phyloP scores from a whole-genome alignment of 2,329 filamentous ascomycete species.

The Thelonectria olida region DNA sequence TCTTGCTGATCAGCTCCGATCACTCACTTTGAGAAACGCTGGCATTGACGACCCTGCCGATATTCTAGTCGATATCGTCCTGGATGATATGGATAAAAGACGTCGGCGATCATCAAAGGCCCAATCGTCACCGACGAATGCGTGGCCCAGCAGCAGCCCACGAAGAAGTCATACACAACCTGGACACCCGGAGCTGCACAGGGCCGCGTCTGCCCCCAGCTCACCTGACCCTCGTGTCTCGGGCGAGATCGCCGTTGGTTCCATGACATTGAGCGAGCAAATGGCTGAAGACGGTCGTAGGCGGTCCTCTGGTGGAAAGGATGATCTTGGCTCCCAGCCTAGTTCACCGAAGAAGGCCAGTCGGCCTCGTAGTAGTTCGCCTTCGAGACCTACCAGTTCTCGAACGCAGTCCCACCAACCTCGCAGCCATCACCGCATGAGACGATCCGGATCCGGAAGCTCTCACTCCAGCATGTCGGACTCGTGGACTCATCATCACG shows the following conservation, averaged over 20 bases:
- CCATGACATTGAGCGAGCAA: conserved; percentile 63
- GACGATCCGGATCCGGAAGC: conserved; percentile 89
- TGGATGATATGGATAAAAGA: conserved; percentile 96
- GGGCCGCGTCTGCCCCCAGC: conserved; percentile 74
- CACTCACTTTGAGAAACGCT: conserved; percentile 87
- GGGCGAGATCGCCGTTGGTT: conserved; percentile 65
- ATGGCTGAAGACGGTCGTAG: conserved; percentile 53
- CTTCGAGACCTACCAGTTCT: conserved; percentile 78
- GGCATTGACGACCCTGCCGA: conserved; percentile 90
- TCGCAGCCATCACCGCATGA: conserved; percentile 77
- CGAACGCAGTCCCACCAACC: conserved; percentile 75
- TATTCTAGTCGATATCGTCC: conserved; percentile 88
- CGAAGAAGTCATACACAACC: conserved; percentile 68
- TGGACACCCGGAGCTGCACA: conserved; percentile 72
- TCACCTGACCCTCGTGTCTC: conserved; percentile 63
- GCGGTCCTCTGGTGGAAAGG: conserved; percentile 54
- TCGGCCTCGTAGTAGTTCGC: conserved; percentile 81
- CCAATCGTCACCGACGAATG: conserved; percentile 79
- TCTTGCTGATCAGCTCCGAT: conserved; percentile 89
- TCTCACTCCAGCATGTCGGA: conserved; percentile 83
- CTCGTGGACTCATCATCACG: conserved; percentile 65
- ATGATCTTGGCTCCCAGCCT: conserved; percentile 57
- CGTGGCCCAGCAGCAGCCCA: conserved; percentile 69
- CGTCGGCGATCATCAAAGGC: conserved; percentile 87
- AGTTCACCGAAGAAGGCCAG: conserved; percentile 54